A percentile compares a stretch with the other conserved stretches of the same genome.
phyloP scores from a whole-genome alignment of 2,329 filamentous ascomycete genomes.

The Colletotrichum euphorbiae region DNA sequence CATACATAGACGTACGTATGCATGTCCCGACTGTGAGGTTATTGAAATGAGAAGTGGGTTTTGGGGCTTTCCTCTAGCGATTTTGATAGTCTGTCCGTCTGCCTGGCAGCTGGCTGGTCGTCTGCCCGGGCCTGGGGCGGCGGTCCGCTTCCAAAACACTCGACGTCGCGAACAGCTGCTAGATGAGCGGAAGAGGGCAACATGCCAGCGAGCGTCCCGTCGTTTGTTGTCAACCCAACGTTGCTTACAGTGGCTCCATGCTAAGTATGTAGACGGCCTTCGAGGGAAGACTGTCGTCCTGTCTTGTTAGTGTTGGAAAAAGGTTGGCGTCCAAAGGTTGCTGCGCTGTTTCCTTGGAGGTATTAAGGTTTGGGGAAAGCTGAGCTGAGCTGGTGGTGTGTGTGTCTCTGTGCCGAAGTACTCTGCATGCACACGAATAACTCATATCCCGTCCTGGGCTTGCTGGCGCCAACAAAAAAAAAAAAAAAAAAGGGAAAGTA shows the following conservation, averaged over 20 bases:
- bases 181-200: conserved; percentile 6
- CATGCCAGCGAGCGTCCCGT: conserved; percentile 8
- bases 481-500: not conserved
- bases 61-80: conserved; percentile 14
- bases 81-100: conserved; percentile 12
- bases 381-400: too few relatives aligned
- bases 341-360: too few relatives aligned
- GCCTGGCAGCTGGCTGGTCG: not conserved
- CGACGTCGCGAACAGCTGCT: conserved; percentile 25
- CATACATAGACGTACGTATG: conserved; percentile 33
- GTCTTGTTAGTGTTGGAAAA: conserved; percentile 19
- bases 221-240: not conserved
- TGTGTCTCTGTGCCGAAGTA: not conserved
- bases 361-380: not conserved
- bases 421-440: not conserved
- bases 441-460: conserved; percentile 1
- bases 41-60: conserved; percentile 25
- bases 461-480: conserved; percentile 1
- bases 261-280: not conserved
- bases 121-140: conserved; percentile 14
- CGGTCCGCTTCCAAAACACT: conserved; percentile 22
- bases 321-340: not conserved
- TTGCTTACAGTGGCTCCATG: conserved; percentile 9
- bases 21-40: conserved; percentile 6
- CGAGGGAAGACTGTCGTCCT: not conserved